Percentiles rank a stretch among this genome's conserved stretches.
These are phyloP conservation scores for Jackrogersella minutella DNA, from an alignment of 495 filamentous ascomycete species.

Conservation along the genomic window DNA sequence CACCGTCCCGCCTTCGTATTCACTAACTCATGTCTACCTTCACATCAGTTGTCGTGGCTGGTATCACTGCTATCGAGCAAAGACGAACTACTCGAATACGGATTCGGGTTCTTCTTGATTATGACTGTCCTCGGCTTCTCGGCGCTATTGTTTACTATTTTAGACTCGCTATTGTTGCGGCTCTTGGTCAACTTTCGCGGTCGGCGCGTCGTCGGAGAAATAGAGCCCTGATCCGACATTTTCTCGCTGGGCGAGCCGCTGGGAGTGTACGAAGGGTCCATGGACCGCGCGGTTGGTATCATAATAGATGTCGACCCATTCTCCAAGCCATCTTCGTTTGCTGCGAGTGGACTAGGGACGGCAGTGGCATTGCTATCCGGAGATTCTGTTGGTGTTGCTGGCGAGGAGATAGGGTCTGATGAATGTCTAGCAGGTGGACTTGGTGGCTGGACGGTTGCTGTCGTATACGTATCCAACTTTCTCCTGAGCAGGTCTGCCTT, in stretches of 20 bases:
- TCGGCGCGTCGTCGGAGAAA: conserved; percentile 28
- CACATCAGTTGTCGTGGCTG: conserved; percentile 9
- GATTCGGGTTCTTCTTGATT: conserved; percentile 34
- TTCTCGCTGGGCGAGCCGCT: conserved; percentile 26
- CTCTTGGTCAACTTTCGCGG: conserved; percentile 43
- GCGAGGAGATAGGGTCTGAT: conserved; percentile 23
- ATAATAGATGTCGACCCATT: conserved; percentile 16
- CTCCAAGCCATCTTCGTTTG: conserved; percentile 7
- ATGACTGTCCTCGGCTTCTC: conserved; percentile 28
- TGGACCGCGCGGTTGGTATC: conserved; percentile 14
- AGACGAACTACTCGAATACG: conserved; percentile 18
- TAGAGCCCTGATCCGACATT: conserved; percentile 20
- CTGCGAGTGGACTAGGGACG: conserved; percentile 12
- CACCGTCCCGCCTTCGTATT: not conserved
- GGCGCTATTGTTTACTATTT: not conserved
- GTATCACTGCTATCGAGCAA: conserved; percentile 24
- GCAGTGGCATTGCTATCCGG: conserved; percentile 18
- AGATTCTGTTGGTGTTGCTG: not conserved
- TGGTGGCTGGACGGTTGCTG: conserved; percentile 41
- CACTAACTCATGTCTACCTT: not conserved
- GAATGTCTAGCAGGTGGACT: conserved; percentile 31
- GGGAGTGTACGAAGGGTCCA: conserved; percentile 7
- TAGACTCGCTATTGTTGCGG: conserved; percentile 36
- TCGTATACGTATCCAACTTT: conserved; percentile 73
- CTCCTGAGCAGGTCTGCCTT: conserved; percentile 74